These are phyloP conservation scores for Metschnikowia corniflorae DNA, from an alignment of 805 yeast genomes.

Conservation along the genomic window DNA sequence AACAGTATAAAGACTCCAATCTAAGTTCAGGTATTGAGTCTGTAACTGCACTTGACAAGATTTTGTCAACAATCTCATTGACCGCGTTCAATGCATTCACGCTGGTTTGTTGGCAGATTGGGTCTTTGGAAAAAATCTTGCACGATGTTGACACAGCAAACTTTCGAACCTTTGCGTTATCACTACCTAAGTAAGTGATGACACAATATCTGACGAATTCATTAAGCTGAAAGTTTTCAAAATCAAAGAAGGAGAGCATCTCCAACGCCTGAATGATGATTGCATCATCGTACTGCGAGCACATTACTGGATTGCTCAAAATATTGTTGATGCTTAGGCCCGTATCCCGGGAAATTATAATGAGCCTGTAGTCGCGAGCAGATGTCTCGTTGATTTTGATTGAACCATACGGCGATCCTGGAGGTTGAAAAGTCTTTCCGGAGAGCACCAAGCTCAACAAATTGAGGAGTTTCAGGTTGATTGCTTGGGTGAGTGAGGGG, in stretches of 20 bases:
- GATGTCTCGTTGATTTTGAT: conserved; percentile 55
- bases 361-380: conserved; percentile 76
- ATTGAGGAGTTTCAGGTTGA: conserved; percentile 68
- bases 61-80: conserved; percentile 75
- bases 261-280: conserved; percentile 74
- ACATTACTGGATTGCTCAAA: conserved; percentile 27
- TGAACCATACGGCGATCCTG: conserved; percentile 76
- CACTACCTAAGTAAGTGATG: conserved; percentile 79
- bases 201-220: conserved; percentile 87
- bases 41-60: conserved; percentile 78
- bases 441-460: conserved; percentile 71
- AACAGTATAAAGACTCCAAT: conserved; percentile 66
- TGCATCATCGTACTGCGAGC: conserved; percentile 35
- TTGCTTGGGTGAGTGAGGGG: conserved; percentile 73
- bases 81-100: conserved; percentile 78
- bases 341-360: conserved; percentile 69
- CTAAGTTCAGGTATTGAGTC: conserved; percentile 88
- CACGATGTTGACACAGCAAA: conserved; percentile 84
- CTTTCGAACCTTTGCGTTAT: conserved; percentile 72
- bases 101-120: conserved; percentile 81
- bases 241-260: conserved; percentile 71
- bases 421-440: conserved; percentile 76
- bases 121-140: conserved; percentile 68
- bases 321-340: conserved; percentile 37
- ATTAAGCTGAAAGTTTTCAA: conserved; percentile 70